Evolutionary conservation across 2,329 filamentous ascomycete species (phyloP).

Genomic region (Aspergillus phoenicis): DNA sequence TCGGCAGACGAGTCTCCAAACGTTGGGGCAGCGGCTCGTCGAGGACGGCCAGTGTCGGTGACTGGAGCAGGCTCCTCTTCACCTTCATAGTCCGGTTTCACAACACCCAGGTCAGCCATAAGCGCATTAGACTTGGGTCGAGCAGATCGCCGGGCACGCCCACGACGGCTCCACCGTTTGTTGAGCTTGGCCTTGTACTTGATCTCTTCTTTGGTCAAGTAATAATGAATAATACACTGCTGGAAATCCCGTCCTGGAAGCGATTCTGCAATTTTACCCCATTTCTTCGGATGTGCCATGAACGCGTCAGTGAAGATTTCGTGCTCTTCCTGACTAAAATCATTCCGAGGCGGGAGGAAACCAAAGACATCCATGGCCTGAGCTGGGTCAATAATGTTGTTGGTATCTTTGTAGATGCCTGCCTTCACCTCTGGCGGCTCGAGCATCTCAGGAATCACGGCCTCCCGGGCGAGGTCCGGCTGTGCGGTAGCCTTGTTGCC

Average conservation of each 20-base stretch:
- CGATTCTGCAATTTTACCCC: slow-evolving; percentile 54
- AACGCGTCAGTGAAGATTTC: slow-evolving; percentile 51
- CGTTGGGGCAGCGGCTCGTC: slow-evolving; percentile 53
- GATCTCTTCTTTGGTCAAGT: slow-evolving; percentile 53
- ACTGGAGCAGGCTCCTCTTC: slow-evolving; percentile 49
- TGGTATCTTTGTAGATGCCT: slow-evolving; percentile 50
- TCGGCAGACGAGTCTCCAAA: slow-evolving; percentile 48
- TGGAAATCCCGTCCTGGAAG: slow-evolving; percentile 50
- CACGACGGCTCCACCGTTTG: slow-evolving; percentile 49
- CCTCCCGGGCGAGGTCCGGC: slow-evolving; percentile 50
- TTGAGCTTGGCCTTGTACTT: slow-evolving; percentile 54
- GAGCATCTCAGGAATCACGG: slow-evolving; percentile 53
- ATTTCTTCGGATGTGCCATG: slow-evolving; percentile 53
- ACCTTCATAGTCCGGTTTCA: slow-evolving; percentile 47
- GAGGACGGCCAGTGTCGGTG: slow-evolving; percentile 53
- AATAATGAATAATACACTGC: slow-evolving; percentile 55
- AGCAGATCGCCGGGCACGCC: slow-evolving; percentile 40
- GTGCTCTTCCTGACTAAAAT: slow-evolving; percentile 53
- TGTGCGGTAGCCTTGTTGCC: slow-evolving; percentile 47
- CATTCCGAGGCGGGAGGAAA: slow-evolving; percentile 49
- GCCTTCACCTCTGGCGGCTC: slow-evolving; percentile 43
- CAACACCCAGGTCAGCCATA: slow-evolving; percentile 49
- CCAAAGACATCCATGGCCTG: slow-evolving; percentile 48
- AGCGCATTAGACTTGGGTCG: slow-evolving; percentile 52
- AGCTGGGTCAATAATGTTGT: slow-evolving; percentile 43